Base-by-base conservation (phyloP, 2,329 filamentous ascomycete species). In the Cladophialophora exuberans region DNA sequence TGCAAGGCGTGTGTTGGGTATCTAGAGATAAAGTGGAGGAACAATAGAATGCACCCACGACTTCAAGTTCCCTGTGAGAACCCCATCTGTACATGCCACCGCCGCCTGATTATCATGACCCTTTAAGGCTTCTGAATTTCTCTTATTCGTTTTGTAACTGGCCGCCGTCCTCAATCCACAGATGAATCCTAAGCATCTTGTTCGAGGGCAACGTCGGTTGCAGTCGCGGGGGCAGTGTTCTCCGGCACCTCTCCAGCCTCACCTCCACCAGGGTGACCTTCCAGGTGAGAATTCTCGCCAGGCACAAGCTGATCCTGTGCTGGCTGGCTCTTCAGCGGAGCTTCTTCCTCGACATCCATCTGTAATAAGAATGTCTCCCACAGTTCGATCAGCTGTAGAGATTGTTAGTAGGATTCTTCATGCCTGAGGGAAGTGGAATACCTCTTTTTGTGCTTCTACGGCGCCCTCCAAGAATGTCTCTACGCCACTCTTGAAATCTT, bases 281-380 rank as follows among this genome's bases (percentile, higher is more conserved):
- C 28, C 13, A 26, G 22, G 3, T 52, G 36, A 26, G 41, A 20
- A 25, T 36, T 36, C 22, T 53, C 54, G 22, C 30, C 26, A 23
- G 52, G 26, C 22, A 41, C 44, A 25, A 51, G 30, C 23, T 52
- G 38, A 30, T 17, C 28, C 18, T 39, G 17, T 11, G 26, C 30
- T 26, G 46, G 53, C 28, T 53, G 57, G n/a, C 49, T 30, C 23
- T 49, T 56, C 15, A 56, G 31, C 18, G 57, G 53, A 50, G 77
- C 73, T 4, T 78, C 90, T 62, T 96, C 90, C 56, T 97, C 93
- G 6, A 90, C 89, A 69, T 99, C 94, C 38, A 99, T 79, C 71
- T 97, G 94, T 81, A 97, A 87, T 48, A 99, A 80, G 77, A 96
- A 99, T 0, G 94, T 97, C 75, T 99, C 94, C 94, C 94, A 99